Evolutionary conservation across 768 basidiomycete genomes (phyloP), one percentile per base, ranked within the genome.

Genomic region (Astraeus odoratus): DNA sequence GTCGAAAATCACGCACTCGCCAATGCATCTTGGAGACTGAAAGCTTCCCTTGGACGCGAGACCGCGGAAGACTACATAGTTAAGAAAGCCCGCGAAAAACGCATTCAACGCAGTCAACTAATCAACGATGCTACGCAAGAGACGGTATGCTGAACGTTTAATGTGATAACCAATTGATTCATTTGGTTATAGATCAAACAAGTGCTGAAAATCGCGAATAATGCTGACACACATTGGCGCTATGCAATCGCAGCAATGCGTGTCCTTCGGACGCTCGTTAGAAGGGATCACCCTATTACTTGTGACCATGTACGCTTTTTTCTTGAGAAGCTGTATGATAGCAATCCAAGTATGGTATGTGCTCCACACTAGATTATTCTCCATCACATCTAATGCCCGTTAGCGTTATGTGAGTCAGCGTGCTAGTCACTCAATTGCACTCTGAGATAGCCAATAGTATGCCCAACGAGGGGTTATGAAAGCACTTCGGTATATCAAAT

Each of bases 381-480:
- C n/a, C 10, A 30, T 18, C 25, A 43, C 26, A 41, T 29, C 44
- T 49, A 15, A 48, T 53, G 37, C 30, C 29, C 31, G 40, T 25
- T 43, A 83, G 81, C 77, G 81, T 49, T 80, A 81, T 64, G 80
- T 81, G 60, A 57, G 76, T 62, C 8, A 16, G 33, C 18, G 9
- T 22, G 37, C 9, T 26, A 20, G 20, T 33, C 5, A 27, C 22
- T 41, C 42, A 31, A 4, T 22, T 18, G 4, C 25, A 36, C 46
- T 16, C 26, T 41, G 16, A 29, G 35, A 27, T 23, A 47, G 27
- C 3, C 10, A 36, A 36, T 41, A 86, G 83, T 83, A 83, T 67
- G 73, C 80, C 3, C 80, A 82, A 58, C 74, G 85, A 49, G 85
- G 83, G 1, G 64, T 87, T 10, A 85, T 88, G 72, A 91, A 91